Evolutionary conservation across 1,139 yeast genomes (phyloP).

Genomic region (Oligophagozyma castellii): DNA sequence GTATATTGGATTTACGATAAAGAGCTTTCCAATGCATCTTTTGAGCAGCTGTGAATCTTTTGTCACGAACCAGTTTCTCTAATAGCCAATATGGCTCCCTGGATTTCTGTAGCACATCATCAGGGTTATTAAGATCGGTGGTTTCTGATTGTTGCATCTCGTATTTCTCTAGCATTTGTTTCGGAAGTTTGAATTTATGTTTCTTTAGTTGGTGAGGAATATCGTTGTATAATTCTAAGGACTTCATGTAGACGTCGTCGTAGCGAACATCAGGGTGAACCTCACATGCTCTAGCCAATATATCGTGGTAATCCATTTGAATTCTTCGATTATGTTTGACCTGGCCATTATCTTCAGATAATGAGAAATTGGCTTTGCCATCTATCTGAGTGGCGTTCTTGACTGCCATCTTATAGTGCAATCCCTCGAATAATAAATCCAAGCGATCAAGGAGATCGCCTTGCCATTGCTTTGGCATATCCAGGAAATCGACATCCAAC

Average conservation of each 20-base stretch:
- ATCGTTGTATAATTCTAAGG: constrained; percentile 19
- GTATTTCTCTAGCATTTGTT: constrained; percentile 12
- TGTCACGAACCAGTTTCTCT: constrained; percentile 11
- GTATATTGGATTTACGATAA: too few relatives aligned
- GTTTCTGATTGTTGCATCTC: constrained; percentile 5
- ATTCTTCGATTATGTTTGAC: constrained; percentile 9
- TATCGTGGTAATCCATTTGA: constrained; percentile 17
- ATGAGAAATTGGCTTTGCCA: constrained; percentile 7
- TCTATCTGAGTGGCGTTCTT: constrained; percentile 12
- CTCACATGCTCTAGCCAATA: constrained; percentile 20
- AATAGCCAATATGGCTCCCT: too few relatives aligned
- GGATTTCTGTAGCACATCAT: too few relatives aligned
- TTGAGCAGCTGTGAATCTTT: constrained; percentile 10
- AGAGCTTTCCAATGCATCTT: too few relatives aligned
- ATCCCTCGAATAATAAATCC: constrained; percentile 17
- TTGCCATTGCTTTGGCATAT: constrained; percentile 12
- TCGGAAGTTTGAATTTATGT: constrained; percentile 15
- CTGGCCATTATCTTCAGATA: constrained; percentile 5
- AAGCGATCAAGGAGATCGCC: constrained; percentile 13
- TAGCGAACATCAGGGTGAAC: constrained; percentile 18
- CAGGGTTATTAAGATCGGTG: constrained; percentile 3
- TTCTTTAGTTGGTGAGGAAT: constrained; percentile 15
- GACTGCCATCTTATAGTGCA: constrained; percentile 15
- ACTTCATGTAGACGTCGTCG: constrained; percentile 19
- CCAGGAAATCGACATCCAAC: constrained; percentile 17